Percentiles rank a stretch among this genome's conserved stretches.
These are phyloP conservation scores for Tulasnella calospora DNA, from an alignment of 768 basidiomycete genomes.

Conservation along the genomic window DNA sequence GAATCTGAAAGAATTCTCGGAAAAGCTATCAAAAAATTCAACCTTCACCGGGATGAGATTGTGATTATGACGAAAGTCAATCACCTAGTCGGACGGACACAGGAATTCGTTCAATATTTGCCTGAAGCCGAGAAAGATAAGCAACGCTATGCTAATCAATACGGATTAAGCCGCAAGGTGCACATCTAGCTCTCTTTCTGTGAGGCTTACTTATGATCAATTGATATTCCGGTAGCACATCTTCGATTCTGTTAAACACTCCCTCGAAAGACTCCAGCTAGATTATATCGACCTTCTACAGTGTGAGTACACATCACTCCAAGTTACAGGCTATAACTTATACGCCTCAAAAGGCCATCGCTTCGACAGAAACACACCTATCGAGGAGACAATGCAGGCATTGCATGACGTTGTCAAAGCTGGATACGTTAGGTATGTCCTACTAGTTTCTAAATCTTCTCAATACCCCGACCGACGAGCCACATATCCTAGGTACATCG, in stretches of 20 bases:
- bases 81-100: not conserved
- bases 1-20: constrained; percentile 60
- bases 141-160: constrained; percentile 20
- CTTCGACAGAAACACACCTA: constrained; percentile 48
- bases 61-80: constrained; percentile 71
- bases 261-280: constrained; percentile 42
- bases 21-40: constrained; percentile 57
- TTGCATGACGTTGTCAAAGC: constrained; percentile 46
- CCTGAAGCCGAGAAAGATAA: constrained; percentile 8
- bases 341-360: constrained; percentile 31
- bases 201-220: not conserved
- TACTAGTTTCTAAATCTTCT: too few relatives aligned
- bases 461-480: too few relatives aligned
- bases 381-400: constrained; percentile 32
- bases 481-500: constrained; percentile 39
- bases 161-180: constrained; percentile 25
- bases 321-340: not conserved
- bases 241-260: constrained; percentile 44
- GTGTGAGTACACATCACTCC: constrained; percentile 33
- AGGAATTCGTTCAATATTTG: not conserved
- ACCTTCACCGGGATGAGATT: constrained; percentile 50
- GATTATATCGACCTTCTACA: constrained; percentile 48
- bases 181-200: not conserved
- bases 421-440: constrained; percentile 40
- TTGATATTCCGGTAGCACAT: constrained; percentile 39